Evolutionary conservation across 441 rosid genomes (phyloP), one percentile per base, ranked within the genome.

Genomic region (Populus hybrid): DNA sequence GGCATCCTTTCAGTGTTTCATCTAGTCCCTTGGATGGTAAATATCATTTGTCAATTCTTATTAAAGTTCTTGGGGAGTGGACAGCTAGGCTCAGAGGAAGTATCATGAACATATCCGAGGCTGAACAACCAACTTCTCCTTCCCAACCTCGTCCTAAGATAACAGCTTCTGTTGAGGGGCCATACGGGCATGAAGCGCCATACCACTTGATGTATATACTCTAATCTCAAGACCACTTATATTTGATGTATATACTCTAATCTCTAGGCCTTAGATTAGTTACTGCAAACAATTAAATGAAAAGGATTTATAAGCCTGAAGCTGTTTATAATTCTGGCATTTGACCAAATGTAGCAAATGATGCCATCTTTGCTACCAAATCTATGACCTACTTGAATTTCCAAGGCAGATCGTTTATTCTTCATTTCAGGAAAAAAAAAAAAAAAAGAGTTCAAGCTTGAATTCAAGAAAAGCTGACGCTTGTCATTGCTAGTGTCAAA

Each of bases 171-270:
- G 76, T 90, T 53, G 93, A 92, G 84, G 96, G 94, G 73, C 93
- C 96, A 69, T 92, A 92, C 68, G 96, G 94, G 38, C 91, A 93
- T 83, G 97, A 94, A 83, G 83, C 76, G 21, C 97, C 94, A 5
- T 90, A 93, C 83, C 94, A 94, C 83, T 84, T 94, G 82, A 86
- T 77, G 97, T 94, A 89, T 71, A 84, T 76, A 23, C 53, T 66
- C 69, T 9, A 36, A 67, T 24, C 40, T 72, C 68, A 29, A 9
- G 8, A 45, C 50, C 21, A 28, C 53, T 76, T 73, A 9, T 26
- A 61, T 69, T 40, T 8, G 7, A 5, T 7, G 11, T 24, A 5
- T n/a, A 84, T 75, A 23, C 61, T 66, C 69, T 9, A 36, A 67
- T 24, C 35, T 72, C 68, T 3, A 0, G 40, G 21, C 63, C 7